Evolutionary conservation across 495 filamentous ascomycete genomes (phyloP).

Genomic region (Penicillium bialowiezense): DNA sequence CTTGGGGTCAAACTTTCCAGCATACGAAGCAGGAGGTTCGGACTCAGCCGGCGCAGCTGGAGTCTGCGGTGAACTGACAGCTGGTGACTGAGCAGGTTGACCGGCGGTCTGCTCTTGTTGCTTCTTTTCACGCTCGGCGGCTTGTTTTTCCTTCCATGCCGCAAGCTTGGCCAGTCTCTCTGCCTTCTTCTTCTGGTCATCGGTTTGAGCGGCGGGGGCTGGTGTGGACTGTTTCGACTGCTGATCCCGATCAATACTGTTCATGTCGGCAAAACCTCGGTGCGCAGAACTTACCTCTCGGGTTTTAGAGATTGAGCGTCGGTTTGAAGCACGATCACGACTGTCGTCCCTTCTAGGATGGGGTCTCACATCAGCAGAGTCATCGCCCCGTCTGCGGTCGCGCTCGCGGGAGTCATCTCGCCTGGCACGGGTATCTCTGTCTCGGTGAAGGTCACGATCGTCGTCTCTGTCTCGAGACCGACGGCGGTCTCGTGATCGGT

Average conservation of each 20-base stretch:
- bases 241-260: too few relatives aligned
- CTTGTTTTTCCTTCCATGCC: conserved; percentile 88
- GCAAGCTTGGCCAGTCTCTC: conserved; percentile 81
- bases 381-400: conserved; percentile 65
- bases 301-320: conserved; percentile 40
- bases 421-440: conserved; percentile 70
- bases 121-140: conserved; percentile 73
- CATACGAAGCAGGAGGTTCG: conserved; percentile 53
- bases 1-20: conserved; percentile 87
- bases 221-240: conserved; percentile 46
- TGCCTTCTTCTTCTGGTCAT: conserved; percentile 83
- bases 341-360: conserved; percentile 68
- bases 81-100: conserved; percentile 55
- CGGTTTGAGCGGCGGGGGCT: conserved; percentile 55
- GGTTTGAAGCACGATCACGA: conserved; percentile 50
- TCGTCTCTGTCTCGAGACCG: conserved; percentile 58
- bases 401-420: conserved; percentile 79
- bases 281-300: conserved; percentile 50
- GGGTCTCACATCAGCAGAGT: conserved; percentile 70
- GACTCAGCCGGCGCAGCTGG: conserved; percentile 45
- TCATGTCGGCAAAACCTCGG: too few relatives aligned
- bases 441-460: conserved; percentile 62
- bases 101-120: conserved; percentile 64
- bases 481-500: conserved; percentile 63
- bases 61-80: conserved; percentile 54